Conservation (phyloP, 805 yeast species). For the Vanderwaltozyma tropicalis region DNA sequence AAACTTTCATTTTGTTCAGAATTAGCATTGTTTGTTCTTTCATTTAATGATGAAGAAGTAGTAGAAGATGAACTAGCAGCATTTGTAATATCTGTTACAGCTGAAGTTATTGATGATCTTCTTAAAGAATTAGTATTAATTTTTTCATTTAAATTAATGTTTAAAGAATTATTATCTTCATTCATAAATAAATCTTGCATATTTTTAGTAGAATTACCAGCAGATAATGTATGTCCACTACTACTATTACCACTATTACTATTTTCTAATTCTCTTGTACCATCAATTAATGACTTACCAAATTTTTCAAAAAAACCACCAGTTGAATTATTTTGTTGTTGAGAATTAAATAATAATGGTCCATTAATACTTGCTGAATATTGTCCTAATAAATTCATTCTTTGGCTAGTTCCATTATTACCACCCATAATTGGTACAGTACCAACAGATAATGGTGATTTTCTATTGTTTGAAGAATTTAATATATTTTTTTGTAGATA, state of each 20-base stretch:
- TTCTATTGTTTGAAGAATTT: conserved; percentile 1
- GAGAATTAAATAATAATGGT: conserved; percentile 7
- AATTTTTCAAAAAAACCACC: conserved; percentile 28
- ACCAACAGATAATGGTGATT: conserved; percentile 25
- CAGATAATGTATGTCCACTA: background rate
- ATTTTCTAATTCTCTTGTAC: conserved; percentile 26
- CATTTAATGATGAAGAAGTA: conserved; percentile 3
- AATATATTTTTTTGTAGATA: background rate
- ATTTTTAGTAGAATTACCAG: conserved; percentile 1
- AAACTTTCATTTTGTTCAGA: background rate
- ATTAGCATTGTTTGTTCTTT: background rate
- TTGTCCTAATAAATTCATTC: conserved; percentile 15
- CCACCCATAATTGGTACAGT: conserved; percentile 14
- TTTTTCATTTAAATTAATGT: background rate
- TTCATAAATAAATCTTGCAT: conserved; percentile 1
- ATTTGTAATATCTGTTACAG: conserved; percentile 3
- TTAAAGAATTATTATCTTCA: background rate
- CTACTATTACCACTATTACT: background rate
- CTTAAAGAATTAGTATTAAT: background rate
- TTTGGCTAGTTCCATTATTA: conserved; percentile 2
- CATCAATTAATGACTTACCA: conserved; percentile 28
- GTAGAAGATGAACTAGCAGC: conserved; percentile 1
- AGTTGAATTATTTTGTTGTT: conserved; percentile 1
- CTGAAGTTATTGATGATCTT: conserved; percentile 7
- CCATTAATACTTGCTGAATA: conserved; percentile 22